Base-by-base conservation (phyloP, 129 eudicot genomes). In the Centaurea solstitialis region DNA sequence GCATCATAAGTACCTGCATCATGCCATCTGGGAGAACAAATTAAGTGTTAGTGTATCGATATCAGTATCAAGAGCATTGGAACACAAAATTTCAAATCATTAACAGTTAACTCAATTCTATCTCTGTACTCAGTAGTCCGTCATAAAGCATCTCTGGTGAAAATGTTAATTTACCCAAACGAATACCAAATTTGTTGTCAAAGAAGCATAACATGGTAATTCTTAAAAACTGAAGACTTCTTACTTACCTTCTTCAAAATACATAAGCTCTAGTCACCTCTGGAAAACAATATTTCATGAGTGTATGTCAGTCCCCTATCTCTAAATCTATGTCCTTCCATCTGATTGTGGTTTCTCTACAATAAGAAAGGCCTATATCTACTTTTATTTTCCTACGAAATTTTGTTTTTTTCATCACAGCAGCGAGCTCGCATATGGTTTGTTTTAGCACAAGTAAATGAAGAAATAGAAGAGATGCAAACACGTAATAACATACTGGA, bases 1-100 rank as follows among this genome's bases (percentile, higher is more conserved):
- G 89, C 92, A 82, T 95, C 97, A 74, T 89, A 95, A 38, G 97
- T 95, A 5, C 99, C 99, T 6, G 99, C 99, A 79, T 95, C 99
- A 66, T 94, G 97, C 97, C 98, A 94, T 84, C 98, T 94, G 81
- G 76, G 80, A 41, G 37, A 73, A 45, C 64, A 75, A 69, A n/a
- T n/a, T n/a, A n/a, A 78, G 65, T 69, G 22, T 68, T 28, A 57
- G 40, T 50, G 28, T 12, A 41, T 72, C 40, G 13, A 2, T 11
- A 82, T 37, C 13, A 38, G 38, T 37, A 74, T 66, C 67, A 22
- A 45, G 35, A 26, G 68, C 72, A 30, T 68, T 30, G 12, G 38
- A 68, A 5, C 9, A 28, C 24, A 57, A 70, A 37, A 57, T 17
- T 76, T 76, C 47, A 8, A 23, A 76, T 62, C 68, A 20, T 9